Conservation (phyloP, 257 asterid genomes). For the Lantana camara region DNA sequence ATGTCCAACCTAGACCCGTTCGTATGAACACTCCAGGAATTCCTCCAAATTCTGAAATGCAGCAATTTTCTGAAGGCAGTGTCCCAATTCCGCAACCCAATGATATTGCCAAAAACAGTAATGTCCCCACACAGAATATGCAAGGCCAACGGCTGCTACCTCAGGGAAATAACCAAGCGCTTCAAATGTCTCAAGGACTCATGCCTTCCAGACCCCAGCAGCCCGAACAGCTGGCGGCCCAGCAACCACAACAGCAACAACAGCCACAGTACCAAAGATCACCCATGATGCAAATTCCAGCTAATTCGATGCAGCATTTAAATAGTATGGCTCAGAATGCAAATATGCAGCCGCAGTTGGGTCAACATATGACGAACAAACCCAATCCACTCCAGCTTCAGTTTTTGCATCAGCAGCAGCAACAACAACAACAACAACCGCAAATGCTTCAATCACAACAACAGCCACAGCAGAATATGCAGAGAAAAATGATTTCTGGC, state of each 20-base stretch:
- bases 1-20: slow-evolving; percentile 62
- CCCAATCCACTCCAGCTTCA: slow-evolving; percentile 61
- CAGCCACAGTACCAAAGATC: slow-evolving; percentile 82
- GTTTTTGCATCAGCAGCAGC: slow-evolving; percentile 70
- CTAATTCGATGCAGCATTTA: slow-evolving; percentile 70
- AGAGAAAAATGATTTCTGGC: slow-evolving; percentile 78
- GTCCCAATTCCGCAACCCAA: slow-evolving; percentile 50
- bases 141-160: slow-evolving; percentile 69
- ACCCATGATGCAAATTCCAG: slow-evolving; percentile 51
- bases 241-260: slow-evolving; percentile 59
- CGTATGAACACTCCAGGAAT: slow-evolving; percentile 49
- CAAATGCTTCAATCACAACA: slow-evolving; percentile 49
- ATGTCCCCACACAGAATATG: slow-evolving; percentile 51
- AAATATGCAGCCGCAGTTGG: slow-evolving; percentile 46
- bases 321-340: slow-evolving; percentile 64
- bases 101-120: slow-evolving; percentile 57
- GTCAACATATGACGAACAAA: slow-evolving; percentile 61
- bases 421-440: slow-evolving; percentile 54
- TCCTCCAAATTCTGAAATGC: slow-evolving; percentile 59
- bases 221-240: slow-evolving; percentile 55
- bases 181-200: slow-evolving; percentile 84
- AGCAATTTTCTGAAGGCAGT: slow-evolving; percentile 67
- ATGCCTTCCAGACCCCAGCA: slow-evolving; percentile 71
- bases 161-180: slow-evolving; percentile 61
- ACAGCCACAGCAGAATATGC: slow-evolving; percentile 53